Base-by-base conservation (phyloP, 2,329 filamentous ascomycete genomes). In the Venturia carpophila region DNA sequence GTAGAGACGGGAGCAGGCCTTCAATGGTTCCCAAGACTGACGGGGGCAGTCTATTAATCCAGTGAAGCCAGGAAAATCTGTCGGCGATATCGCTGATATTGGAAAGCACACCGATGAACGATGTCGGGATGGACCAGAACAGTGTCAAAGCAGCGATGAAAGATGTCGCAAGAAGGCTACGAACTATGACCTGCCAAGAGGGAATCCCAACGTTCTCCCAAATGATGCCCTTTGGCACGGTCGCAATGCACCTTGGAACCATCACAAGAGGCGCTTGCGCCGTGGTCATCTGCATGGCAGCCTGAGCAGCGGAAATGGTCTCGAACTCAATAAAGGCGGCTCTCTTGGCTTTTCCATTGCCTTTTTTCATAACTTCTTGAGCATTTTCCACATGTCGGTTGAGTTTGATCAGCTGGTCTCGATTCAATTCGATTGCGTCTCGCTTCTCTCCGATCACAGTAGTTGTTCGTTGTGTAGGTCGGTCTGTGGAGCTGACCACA, bases 261-360 rank as follows among this genome's bases (percentile, higher is more conserved):
- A 79, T 69, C 66, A 69, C 77, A 67, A 71, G 56, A n/a, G 69
- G 69, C 41, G 71, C 70, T 30, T 72, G 71, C 49, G 74, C 71
- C 9, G 64, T 69, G 60, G 73, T 67, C 43, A 89, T 85, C 75
- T 97, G 91, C 76, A 85, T 92, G 21, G 93, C 93, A 63, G 86
- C 83, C 75, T 97, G 92, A 10, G 94, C 94, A 66, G 89, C 88
- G 65, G 87, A 84, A 75, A 97, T 92, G 5, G 82, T 86, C 66
- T 85, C 82, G 71, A 97, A 99, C 73, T 96, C 90, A 67, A 97
- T 84, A 72, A 99, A 97, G 5, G 94, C 89, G 21, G 90, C 88
- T 0, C 88, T 84, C 6, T 91, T 79, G 63, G 87, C 84, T 64
- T 86, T 83, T 56, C 83, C 85, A 45, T 89, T 83, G 64, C 89